Evolutionary conservation across 1,284 basidiomycete genomes (phyloP), one percentile per base, ranked within the genome.

Genomic region (Cryptococcus hybrid): DNA sequence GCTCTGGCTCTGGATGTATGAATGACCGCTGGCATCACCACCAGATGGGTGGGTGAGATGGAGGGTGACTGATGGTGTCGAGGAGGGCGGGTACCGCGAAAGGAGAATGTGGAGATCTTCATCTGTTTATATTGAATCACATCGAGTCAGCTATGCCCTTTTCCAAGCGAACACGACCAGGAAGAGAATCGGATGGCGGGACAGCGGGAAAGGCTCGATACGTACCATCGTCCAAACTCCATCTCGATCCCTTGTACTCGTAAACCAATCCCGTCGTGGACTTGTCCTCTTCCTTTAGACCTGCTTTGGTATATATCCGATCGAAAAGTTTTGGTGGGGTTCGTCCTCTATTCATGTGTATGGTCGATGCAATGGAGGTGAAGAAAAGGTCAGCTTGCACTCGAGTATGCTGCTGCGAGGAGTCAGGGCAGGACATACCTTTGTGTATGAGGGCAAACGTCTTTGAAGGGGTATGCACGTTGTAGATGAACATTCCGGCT

Each of bases 171-270:
- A 30, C 30, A 15, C 3, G 36, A 12, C 3, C n/a, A 45, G 45
- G 13, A 39, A 24, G 36, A 57, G n/a, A 30, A 24, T 12, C 13
- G 40, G 5, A 45, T 36, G 40, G 36, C 15, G 43, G 44, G 44
- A 18, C 18, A 18, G 18, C 18, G 18, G 18, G 18, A 6, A 37
- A 40, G 4, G 30, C 6, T 1, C 18, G 2, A 36, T 12, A 71
- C 77, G 57, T 39, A 78, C 78, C 76, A 64, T 79, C 78, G 36
- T 78, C 76, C 44, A 79, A 62, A 18, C 64, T 64, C 71, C 70
- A 78, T 43, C 71, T 56, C 7, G 66, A 65, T 5, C 75, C 74
- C 15, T 77, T 68, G 58, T 64, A 76, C 58, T 76, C 73, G 60
- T 79, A 79, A 35, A 75, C 65, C 40, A 79, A 42, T 1, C 70